These are phyloP conservation scores for Tephrocybe rancida DNA, from an alignment of 768 basidiomycete genomes.

Conservation along the genomic window DNA sequence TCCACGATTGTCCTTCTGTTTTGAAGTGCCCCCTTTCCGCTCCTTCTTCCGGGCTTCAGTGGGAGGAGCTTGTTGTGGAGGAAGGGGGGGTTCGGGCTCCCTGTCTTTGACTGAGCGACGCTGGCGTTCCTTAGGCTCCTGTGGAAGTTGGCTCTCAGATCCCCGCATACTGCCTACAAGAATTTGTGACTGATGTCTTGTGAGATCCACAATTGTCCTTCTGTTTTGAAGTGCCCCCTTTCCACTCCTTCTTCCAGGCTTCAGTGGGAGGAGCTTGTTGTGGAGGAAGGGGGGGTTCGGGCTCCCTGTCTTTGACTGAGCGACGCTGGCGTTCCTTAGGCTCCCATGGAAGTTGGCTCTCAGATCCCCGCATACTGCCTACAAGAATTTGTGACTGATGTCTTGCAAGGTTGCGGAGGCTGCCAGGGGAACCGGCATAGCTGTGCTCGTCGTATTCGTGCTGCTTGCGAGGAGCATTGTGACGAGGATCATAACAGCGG, in stretches of 20 bases:
- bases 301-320: slow-evolving; percentile 51
- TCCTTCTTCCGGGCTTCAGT: slow-evolving; percentile 59
- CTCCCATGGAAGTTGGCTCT: slow-evolving; percentile 58
- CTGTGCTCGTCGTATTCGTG: slow-evolving; percentile 48
- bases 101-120: slow-evolving; percentile 52
- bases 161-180: slow-evolving; percentile 37
- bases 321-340: slow-evolving; percentile 49
- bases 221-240: too few species aligned
- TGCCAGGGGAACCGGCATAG: slow-evolving; percentile 53
- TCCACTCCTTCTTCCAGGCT: too few species aligned
- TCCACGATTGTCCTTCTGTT: slow-evolving; percentile 48
- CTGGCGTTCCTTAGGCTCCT: slow-evolving; percentile 48
- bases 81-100: slow-evolving; percentile 33
- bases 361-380: slow-evolving; percentile 49
- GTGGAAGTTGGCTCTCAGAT: slow-evolving; percentile 63
- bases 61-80: slow-evolving; percentile 27
- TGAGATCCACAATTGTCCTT: too few species aligned
- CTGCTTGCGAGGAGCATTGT: slow-evolving; percentile 48
- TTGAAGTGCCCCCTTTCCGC: slow-evolving; percentile 48
- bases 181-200: slow-evolving; percentile 33
- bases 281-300: slow-evolving; percentile 28
- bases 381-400: slow-evolving; percentile 33
- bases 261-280: slow-evolving; percentile 35
- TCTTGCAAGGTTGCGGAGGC: slow-evolving; percentile 31
- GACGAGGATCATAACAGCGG: slow-evolving; percentile 67